A percentile compares a stretch with the other conserved stretches of the same genome.
Evolutionary conservation across 2,329 filamentous ascomycete species (phyloP).

Genomic region (Fusarium phyllophilum): DNA sequence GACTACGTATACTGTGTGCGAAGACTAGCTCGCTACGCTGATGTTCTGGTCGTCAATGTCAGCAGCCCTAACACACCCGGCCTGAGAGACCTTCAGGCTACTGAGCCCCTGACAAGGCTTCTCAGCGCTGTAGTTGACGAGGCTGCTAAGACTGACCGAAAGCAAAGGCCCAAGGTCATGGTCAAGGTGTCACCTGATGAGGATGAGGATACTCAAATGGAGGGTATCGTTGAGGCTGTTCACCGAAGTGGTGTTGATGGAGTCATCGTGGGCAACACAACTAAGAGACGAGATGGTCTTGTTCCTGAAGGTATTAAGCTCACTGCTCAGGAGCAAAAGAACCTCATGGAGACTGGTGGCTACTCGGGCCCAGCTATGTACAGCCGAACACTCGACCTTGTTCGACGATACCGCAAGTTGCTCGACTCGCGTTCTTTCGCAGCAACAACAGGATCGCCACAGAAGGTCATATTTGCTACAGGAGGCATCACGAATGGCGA

Average conservation of each 20-base stretch:
- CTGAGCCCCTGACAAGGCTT: constrained; percentile 83
- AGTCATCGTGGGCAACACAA: constrained; percentile 97
- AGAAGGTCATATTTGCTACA: constrained; percentile 91
- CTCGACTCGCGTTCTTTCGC: constrained; percentile 63
- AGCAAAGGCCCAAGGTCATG: constrained; percentile 79
- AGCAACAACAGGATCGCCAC: constrained; percentile 49
- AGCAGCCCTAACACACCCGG: constrained; percentile 97
- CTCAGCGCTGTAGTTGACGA: constrained; percentile 85
- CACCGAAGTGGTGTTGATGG: constrained; percentile 89
- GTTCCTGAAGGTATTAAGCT: constrained; percentile 74
- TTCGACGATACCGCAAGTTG: constrained; percentile 79
- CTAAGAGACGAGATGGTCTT: constrained; percentile 79
- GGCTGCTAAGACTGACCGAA: constrained; percentile 74
- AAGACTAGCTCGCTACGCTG: constrained; percentile 85
- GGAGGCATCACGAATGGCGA: constrained; percentile 91
- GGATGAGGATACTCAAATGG: constrained; percentile 83
- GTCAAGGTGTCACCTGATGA: constrained; percentile 98
- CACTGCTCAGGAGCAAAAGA: constrained; percentile 71
- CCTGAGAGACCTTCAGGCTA: constrained; percentile 84
- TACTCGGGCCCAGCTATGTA: constrained; percentile 94
- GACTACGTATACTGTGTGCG: constrained; percentile 92
- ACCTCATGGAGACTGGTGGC: constrained; percentile 82
- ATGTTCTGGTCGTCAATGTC: constrained; percentile 97
- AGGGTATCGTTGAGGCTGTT: constrained; percentile 88
- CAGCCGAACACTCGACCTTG: constrained; percentile 79